Evolutionary conservation across 208 protist species (phyloP), one percentile per base, ranked within the genome.

Genomic region (Crithidia brevicula): DNA sequence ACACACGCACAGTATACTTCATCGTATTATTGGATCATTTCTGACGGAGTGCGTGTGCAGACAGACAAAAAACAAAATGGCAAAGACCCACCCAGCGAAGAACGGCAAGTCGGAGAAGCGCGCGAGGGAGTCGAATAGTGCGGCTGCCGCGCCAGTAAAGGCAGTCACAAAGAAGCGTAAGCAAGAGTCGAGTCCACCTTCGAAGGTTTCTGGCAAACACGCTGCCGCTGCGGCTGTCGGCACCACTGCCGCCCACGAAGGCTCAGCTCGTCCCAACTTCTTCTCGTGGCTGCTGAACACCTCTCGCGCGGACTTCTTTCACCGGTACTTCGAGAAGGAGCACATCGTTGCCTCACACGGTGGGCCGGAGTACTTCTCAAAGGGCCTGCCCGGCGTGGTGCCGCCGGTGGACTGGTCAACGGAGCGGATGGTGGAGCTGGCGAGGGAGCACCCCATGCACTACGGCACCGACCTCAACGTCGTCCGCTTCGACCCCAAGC

Each of bases 241-340:
- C 11, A 4, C n/a, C 10, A 31, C 18, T n/a, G 31, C 36, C 1
- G 33, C 28, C 18, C n/a, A 51, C 28, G 45, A n/a, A 38, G 9
- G 30, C 46, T 15, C 31, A 25, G 38, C 34, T 13, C 33, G 25
- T 9, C 46, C 28, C 16, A 65, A 61, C 47, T 86, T 91, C 58
- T 91, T 90, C 45, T 67, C 53, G n/a, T 81, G 92, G 51, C 54
- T 93, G 18, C 42, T 85, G 20, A 79, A 83, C 9, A 69, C 81
- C 13, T 82, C 76, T 0, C 62, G 79, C 30, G 45, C 67, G 28
- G 74, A 87, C 16, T 97, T 97, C 43, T 93, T 92, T 61, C 56
- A 74, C 16, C 59, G 81, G 3, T 91, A 95, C 59, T 97, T 90
- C 81, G 93, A 95, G 60, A 79, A 91, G 64, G 81, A 86, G 51